Percentiles rank a stretch among this genome's conserved stretches.
Conservation (phyloP, 306 rosid species). For the Prinsepia uniflora region DNA sequence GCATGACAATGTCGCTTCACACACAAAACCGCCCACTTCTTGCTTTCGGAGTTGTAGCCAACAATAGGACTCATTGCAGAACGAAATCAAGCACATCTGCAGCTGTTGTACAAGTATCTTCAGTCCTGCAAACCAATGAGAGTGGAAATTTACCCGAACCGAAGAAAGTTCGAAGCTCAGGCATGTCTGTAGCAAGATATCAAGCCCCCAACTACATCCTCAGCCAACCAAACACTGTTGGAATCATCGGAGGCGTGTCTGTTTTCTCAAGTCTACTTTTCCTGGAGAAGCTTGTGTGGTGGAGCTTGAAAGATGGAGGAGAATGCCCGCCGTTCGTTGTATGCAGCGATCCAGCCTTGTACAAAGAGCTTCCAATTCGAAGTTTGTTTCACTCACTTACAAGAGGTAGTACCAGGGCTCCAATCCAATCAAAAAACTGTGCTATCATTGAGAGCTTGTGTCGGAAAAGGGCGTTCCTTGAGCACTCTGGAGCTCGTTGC, state of each 20-base stretch:
- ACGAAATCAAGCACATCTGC: constrained; percentile 29
- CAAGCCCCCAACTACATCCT: constrained; percentile 28
- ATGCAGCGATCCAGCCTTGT: constrained; percentile 59
- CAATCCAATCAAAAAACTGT: constrained; percentile 24
- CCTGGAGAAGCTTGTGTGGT: constrained; percentile 78
- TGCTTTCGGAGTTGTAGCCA: constrained; percentile 25
- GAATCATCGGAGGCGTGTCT: constrained; percentile 74
- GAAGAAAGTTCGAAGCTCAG: constrained; percentile 25
- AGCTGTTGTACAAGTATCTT: constrained; percentile 31
- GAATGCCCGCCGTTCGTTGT: constrained; percentile 73
- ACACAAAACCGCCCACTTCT: constrained; percentile 30
- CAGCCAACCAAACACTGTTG: constrained; percentile 65
- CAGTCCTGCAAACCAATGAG: constrained; percentile 38
- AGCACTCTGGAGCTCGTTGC: constrained; percentile 53
- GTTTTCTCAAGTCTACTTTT: constrained; percentile 66
- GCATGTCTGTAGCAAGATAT: constrained; percentile 25
- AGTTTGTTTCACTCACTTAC: constrained; percentile 29
- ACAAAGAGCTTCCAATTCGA: constrained; percentile 35
- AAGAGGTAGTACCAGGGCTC: constrained; percentile 14
- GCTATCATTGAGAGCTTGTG: constrained; percentile 43
- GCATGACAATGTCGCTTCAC: constrained; percentile 35
- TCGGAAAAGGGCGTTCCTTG: constrained; percentile 41
- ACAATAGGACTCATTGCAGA: constrained; percentile 27
- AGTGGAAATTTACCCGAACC: constrained; percentile 37
- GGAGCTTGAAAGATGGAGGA: constrained; percentile 57